phyloP scores from a whole-genome alignment of 805 yeast species.

The Spathaspora girioi region DNA sequence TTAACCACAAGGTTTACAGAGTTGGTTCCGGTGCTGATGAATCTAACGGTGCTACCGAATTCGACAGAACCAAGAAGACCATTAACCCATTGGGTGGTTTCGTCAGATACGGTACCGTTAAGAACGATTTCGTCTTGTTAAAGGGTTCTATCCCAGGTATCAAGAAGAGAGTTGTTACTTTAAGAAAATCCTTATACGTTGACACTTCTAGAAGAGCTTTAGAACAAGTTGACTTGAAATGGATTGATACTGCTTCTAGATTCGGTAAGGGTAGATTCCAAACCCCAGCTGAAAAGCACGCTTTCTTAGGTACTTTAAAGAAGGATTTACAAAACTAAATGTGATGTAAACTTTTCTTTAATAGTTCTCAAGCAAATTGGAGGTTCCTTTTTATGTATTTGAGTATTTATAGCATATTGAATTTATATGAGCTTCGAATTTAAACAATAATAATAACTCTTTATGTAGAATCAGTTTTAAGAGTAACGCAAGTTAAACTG shows the following conservation, averaged over 20 bases:
- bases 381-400: background rate
- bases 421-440: background rate
- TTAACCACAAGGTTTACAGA: conserved; percentile 99
- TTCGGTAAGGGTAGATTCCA: conserved; percentile 99
- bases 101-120: conserved; percentile 97
- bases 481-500: background rate
- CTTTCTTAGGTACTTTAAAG: conserved; percentile 99
- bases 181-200: conserved; percentile 97
- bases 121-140: conserved; percentile 95
- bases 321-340: conserved; percentile 70
- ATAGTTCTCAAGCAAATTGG: background rate
- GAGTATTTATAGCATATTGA: background rate
- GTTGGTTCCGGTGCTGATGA: conserved; percentile 96
- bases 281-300: conserved; percentile 99
- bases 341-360: conserved; percentile 1
- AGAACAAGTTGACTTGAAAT: conserved; percentile 95
- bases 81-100: conserved; percentile 99
- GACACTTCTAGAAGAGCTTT: conserved; percentile 97
- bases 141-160: conserved; percentile 99
- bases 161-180: conserved; percentile 98
- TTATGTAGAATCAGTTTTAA: background rate
- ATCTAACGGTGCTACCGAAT: conserved; percentile 91
- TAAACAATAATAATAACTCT: background rate
- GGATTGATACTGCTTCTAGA: conserved; percentile 99
- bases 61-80: conserved; percentile 99